Conservation (phyloP, 2,329 filamentous ascomycete genomes). For the Daldinia eschscholtzii region DNA sequence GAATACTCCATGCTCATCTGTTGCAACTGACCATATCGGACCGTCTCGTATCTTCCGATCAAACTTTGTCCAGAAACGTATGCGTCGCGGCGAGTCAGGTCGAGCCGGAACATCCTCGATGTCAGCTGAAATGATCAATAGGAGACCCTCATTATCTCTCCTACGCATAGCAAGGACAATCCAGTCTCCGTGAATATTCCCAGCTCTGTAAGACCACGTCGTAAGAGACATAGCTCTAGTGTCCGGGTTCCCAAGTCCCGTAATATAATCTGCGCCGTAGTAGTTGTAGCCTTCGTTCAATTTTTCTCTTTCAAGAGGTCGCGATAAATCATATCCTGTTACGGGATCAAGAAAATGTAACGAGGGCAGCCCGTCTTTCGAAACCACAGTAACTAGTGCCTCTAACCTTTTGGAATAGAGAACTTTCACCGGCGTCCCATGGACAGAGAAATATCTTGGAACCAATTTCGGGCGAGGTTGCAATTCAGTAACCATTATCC, state of each 20-base stretch:
- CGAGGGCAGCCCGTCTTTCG: conserved; percentile 59
- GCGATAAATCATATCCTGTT: conserved; percentile 65
- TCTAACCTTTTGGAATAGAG: conserved; percentile 67
- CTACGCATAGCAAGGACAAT: conserved; percentile 69
- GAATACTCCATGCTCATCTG: conserved; percentile 68
- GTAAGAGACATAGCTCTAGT: conserved; percentile 59
- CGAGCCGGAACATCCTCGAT: conserved; percentile 39
- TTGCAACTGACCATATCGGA: conserved; percentile 68
- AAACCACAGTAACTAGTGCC: conserved; percentile 67
- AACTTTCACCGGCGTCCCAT: conserved; percentile 63
- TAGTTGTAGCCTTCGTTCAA: conserved; percentile 51
- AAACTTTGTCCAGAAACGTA: conserved; percentile 68
- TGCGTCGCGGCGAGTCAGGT: conserved; percentile 50
- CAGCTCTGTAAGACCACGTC: conserved; percentile 36
- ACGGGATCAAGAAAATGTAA: conserved; percentile 69
- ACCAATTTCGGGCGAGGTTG: conserved; percentile 53
- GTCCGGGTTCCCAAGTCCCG: conserved; percentile 67
- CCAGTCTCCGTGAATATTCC: conserved; percentile 70
- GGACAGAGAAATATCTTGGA: conserved; percentile 47
- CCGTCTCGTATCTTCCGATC: conserved; percentile 57
- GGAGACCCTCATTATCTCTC: conserved; percentile 58
- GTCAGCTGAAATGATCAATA: conserved; percentile 68
- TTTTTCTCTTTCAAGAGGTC: conserved; percentile 51
- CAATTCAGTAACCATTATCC: conserved; percentile 67
- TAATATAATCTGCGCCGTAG: conserved; percentile 61